Conservation (phyloP, 371 early-diverging fungal genomes). For the Syncephalastrum racemosum region DNA sequence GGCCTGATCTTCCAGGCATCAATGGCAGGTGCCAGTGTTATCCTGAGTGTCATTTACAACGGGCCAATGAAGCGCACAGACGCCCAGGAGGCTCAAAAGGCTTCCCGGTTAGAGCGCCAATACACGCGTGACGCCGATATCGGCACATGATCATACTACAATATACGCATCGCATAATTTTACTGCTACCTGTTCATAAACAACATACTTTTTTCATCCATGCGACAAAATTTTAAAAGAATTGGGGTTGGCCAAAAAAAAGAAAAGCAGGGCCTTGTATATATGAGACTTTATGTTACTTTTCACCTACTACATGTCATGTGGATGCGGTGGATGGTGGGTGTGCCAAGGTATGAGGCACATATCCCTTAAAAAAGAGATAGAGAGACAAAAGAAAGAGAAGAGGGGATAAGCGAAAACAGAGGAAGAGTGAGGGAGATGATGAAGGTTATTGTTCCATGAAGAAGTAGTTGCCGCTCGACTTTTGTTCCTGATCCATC, state of each 20-base stretch:
- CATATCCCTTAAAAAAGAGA: neutral
- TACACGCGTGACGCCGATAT: too few species aligned
- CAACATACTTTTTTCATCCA: too few species aligned
- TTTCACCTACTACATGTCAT: too few species aligned
- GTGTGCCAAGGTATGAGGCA: neutral
- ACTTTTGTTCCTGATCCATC: constrained; percentile 99
- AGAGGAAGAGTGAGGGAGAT: constrained; percentile 4
- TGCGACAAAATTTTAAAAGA: too few species aligned
- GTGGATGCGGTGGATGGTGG: neutral
- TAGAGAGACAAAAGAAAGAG: constrained; percentile 1
- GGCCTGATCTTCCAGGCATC: constrained; percentile 42
- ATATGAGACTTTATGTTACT: neutral
- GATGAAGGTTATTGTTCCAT: constrained; percentile 61
- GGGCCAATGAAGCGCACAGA: constrained; percentile 33
- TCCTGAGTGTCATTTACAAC: constrained; percentile 32
- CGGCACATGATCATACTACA: too few species aligned
- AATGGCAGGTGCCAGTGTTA: constrained; percentile 25
- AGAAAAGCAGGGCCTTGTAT: neutral
- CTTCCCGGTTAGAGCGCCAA: too few species aligned
- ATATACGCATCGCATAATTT: too few species aligned
- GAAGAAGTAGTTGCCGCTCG: constrained; percentile 93
- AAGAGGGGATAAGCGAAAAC: neutral
- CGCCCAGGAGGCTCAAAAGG: neutral
- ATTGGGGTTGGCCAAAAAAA: neutral
- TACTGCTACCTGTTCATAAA: too few species aligned